Evolutionary conservation across 2,329 filamentous ascomycete species (phyloP).

Genomic region (Neonectria neomacrospora): DNA sequence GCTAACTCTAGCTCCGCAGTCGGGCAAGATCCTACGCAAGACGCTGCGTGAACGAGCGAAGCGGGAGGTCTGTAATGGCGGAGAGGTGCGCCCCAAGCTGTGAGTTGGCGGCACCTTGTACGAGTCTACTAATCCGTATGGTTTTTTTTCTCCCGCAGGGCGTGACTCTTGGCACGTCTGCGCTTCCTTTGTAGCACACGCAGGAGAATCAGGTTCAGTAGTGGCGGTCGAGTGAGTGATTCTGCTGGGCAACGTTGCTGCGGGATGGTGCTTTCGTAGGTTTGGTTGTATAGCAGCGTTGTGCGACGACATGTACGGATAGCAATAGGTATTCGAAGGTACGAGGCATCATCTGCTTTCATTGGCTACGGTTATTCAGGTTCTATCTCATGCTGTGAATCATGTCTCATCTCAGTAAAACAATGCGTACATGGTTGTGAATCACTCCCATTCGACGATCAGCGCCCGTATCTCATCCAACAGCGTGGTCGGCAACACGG

Average conservation of each 20-base stretch:
- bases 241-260: background rate
- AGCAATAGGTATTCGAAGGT: background rate
- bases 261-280: background rate
- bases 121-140: constrained; percentile 38
- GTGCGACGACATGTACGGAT: background rate
- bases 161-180: constrained; percentile 27
- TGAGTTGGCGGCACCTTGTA: constrained; percentile 41
- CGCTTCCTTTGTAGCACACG: constrained; percentile 15
- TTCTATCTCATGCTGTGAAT: background rate
- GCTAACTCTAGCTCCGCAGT: constrained; percentile 52
- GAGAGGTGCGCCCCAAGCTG: constrained; percentile 46
- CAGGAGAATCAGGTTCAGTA: background rate
- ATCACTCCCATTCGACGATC: constrained; percentile 28
- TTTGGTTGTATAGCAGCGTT: background rate
- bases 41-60: constrained; percentile 67
- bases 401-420: background rate
- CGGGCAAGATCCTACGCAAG: constrained; percentile 74
- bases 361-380: background rate
- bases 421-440: background rate
- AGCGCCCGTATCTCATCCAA: constrained; percentile 42
- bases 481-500: constrained; percentile 40
- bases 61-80: constrained; percentile 59
- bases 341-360: background rate
- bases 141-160: constrained; percentile 30
- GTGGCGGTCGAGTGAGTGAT: background rate